Evolutionary conservation across 495 filamentous ascomycete species (phyloP).

Genomic region (Chaetomidium leptoderma): DNA sequence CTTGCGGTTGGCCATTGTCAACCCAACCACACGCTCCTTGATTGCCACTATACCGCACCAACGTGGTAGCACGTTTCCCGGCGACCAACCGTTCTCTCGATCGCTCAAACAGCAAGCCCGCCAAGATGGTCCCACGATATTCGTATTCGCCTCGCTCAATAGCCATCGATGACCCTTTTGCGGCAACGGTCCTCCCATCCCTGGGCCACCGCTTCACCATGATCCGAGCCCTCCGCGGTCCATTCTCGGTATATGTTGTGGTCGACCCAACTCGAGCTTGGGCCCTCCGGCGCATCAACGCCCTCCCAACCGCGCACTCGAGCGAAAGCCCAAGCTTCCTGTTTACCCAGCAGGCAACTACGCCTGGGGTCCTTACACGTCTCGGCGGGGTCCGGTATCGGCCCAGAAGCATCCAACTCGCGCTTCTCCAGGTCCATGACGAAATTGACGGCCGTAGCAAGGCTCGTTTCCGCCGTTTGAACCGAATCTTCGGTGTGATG

Average conservation of each 20-base stretch:
- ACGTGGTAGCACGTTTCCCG: too few relatives aligned
- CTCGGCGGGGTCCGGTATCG: not conserved
- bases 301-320: not conserved
- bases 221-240: not conserved
- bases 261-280: conserved; percentile 3
- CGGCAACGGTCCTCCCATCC: too few relatives aligned
- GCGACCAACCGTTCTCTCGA: too few relatives aligned
- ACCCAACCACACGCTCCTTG: too few relatives aligned
- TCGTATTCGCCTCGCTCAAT: too few relatives aligned
- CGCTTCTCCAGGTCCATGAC: not conserved
- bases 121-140: too few relatives aligned
- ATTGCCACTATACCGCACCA: too few relatives aligned
- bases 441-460: not conserved
- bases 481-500: not conserved
- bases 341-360: not conserved
- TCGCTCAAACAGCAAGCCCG: too few relatives aligned
- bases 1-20: too few relatives aligned
- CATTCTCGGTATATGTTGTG: not conserved
- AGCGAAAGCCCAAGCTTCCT: too few relatives aligned
- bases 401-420: not conserved
- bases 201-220: not conserved
- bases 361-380: not conserved
- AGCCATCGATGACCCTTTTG: too few relatives aligned
- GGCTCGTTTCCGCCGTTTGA: not conserved
- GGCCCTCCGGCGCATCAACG: not conserved